Conservation (phyloP, 2,329 filamentous ascomycete genomes). For the Neofusicoccum kwambonambiense region DNA sequence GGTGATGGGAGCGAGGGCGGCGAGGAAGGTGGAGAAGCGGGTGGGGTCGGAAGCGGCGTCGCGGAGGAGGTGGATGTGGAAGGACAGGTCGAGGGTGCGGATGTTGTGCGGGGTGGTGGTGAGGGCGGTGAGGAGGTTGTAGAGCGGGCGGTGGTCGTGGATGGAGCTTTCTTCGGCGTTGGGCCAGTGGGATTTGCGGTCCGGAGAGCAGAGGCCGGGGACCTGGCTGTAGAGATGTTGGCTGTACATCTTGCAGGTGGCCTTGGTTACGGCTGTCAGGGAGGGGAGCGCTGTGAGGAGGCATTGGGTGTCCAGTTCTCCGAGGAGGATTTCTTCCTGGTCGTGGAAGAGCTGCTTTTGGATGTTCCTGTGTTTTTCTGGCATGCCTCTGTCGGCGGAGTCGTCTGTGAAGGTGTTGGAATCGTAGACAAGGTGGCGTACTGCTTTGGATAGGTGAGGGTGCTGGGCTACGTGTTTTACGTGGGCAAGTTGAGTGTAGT, state of each 20-base stretch:
- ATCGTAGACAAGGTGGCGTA: constrained; percentile 9
- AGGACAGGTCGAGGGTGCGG: not conserved
- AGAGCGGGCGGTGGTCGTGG: not conserved
- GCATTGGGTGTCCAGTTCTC: not conserved
- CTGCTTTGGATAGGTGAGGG: not conserved
- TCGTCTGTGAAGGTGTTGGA: not conserved
- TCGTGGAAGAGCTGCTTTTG: not conserved
- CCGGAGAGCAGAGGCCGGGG: not conserved
- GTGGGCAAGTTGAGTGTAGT: not conserved
- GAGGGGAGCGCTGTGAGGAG: not conserved
- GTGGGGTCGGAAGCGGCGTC: not conserved
- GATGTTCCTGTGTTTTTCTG: not conserved
- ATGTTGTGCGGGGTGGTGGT: not conserved
- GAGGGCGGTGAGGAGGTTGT: not conserved
- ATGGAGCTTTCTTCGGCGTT: not conserved
- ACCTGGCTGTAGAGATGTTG: not conserved
- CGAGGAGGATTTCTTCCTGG: not conserved
- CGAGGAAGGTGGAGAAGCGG: not conserved
- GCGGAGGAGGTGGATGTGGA: not conserved
- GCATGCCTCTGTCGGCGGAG: not conserved
- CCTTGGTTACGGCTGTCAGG: not conserved
- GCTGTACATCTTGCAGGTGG: not conserved
- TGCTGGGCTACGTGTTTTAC: not conserved
- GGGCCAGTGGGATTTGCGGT: not conserved
- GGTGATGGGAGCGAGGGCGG: not conserved